Evolutionary conservation across 331 rosid species (phyloP).

Genomic region (Cydonia oblonga): DNA sequence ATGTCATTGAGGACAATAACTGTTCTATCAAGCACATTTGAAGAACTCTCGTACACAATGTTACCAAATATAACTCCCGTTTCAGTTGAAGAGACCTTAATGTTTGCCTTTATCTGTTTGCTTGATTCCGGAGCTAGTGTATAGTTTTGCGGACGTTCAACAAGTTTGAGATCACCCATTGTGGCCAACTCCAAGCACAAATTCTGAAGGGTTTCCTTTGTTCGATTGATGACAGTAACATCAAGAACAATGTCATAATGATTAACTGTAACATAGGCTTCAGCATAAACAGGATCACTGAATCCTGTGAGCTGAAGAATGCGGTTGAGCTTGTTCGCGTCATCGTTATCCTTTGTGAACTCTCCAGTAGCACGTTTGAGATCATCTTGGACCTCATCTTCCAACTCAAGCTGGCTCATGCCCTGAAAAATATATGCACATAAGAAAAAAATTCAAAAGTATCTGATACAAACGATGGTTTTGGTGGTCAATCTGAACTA

Average conservation of each 20-base stretch:
- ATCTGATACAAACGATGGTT: background rate
- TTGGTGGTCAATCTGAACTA: background rate
- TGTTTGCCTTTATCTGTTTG: conserved; percentile 93
- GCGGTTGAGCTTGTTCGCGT: conserved; percentile 87
- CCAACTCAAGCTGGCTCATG: conserved; percentile 98
- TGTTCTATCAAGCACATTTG: conserved; percentile 81
- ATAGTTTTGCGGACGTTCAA: conserved; percentile 95
- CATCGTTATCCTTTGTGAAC: conserved; percentile 83
- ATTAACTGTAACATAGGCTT: conserved; percentile 94
- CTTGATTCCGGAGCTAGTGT: conserved; percentile 95
- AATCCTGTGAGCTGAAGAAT: conserved; percentile 99
- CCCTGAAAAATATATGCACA: conserved; percentile 42
- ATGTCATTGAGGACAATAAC: conserved; percentile 95
- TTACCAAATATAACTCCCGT: conserved; percentile 95
- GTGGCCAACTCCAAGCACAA: conserved; percentile 97
- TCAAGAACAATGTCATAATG: conserved; percentile 97
- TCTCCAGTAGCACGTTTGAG: conserved; percentile 99
- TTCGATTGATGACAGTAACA: conserved; percentile 90
- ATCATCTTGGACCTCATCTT: conserved; percentile 98
- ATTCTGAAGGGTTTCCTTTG: conserved; percentile 96
- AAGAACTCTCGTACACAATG: conserved; percentile 91
- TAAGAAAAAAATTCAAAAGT: background rate
- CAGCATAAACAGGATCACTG: conserved; percentile 99
- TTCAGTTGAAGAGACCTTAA: conserved; percentile 97
- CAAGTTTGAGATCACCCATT: conserved; percentile 98